These are phyloP conservation scores for Vitellaria paradoxa DNA, from an alignment of 179 eudicot genomes.

Conservation along the genomic window DNA sequence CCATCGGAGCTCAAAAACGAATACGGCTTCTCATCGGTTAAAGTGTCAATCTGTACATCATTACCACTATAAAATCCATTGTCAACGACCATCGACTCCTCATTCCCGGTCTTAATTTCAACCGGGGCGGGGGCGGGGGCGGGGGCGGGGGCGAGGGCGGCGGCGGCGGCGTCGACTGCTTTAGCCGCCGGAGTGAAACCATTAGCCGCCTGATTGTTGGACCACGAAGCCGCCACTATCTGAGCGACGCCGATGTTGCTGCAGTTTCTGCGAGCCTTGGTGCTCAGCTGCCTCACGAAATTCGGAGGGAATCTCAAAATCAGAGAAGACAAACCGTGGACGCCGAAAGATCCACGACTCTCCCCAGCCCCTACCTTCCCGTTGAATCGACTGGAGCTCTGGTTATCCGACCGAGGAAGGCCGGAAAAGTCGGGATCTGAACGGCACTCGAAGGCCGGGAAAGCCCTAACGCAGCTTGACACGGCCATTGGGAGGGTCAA, in stretches of 20 bases:
- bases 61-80: conserved; percentile 16
- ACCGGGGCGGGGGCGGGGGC: conserved; percentile 34
- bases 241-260: conserved; percentile 92
- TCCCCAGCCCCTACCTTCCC: conserved; percentile 16
- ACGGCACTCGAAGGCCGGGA: conserved; percentile 53
- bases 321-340: conserved; percentile 30
- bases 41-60: conserved; percentile 29
- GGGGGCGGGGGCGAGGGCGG: conserved; percentile 35
- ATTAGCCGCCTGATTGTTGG: conserved; percentile 39
- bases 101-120: conserved; percentile 18
- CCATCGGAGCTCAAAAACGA: conserved; percentile 62
- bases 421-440: conserved; percentile 52
- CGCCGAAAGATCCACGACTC: conserved; percentile 2
- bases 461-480: conserved; percentile 44
- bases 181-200: conserved; percentile 25
- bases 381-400: conserved; percentile 12
- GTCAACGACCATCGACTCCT: conserved; percentile 19
- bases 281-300: conserved; percentile 77
- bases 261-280: conserved; percentile 75
- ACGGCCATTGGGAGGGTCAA: conserved; percentile 32
- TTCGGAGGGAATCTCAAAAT: conserved; percentile 70
- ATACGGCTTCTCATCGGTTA: conserved; percentile 27
- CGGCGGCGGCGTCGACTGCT: conserved; percentile 18
- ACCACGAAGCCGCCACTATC: conserved; percentile 83
- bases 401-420: conserved; percentile 24